These are phyloP conservation scores for Erigeron canadensis DNA, from an alignment of 129 eudicot species.

Conservation along the genomic window DNA sequence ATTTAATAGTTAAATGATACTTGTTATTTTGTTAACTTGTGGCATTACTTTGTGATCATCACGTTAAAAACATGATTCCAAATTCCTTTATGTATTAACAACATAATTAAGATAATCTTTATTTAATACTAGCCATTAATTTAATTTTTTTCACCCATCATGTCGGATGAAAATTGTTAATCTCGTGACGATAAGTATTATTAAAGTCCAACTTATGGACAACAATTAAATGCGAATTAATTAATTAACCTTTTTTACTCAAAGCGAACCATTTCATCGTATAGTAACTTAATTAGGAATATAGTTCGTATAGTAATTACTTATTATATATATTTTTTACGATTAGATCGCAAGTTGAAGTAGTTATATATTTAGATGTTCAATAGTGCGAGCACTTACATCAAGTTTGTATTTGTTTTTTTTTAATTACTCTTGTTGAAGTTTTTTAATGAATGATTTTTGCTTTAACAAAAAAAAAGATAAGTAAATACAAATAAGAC, in stretches of 20 bases:
- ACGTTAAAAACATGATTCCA: slow-evolving; percentile 4
- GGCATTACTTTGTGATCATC: slow-evolving; percentile 9
- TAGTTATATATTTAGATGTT: no score
- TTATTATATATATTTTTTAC: no score
- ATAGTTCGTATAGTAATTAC: no score
- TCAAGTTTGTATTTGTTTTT: neutral
- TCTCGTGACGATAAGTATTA: neutral
- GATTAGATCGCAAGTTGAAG: no score
- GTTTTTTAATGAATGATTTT: neutral
- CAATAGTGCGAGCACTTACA: neutral
- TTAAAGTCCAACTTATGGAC: neutral
- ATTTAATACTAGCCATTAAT: neutral
- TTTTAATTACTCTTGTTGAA: no score
- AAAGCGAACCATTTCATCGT: no score
- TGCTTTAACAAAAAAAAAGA: neutral
- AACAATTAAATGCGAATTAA: neutral
- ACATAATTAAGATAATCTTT: neutral
- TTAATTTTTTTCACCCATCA: neutral
- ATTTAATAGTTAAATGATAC: slow-evolving; percentile 17
- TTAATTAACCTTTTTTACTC: neutral
- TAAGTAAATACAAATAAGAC: neutral
- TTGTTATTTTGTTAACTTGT: slow-evolving; percentile 2
- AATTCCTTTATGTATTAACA: neutral
- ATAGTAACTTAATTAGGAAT: no score
- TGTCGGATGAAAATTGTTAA: neutral